These are phyloP conservation scores for Pontederia crassipes DNA, from an alignment of 176 grass and related monocot genomes.

Conservation along the genomic window DNA sequence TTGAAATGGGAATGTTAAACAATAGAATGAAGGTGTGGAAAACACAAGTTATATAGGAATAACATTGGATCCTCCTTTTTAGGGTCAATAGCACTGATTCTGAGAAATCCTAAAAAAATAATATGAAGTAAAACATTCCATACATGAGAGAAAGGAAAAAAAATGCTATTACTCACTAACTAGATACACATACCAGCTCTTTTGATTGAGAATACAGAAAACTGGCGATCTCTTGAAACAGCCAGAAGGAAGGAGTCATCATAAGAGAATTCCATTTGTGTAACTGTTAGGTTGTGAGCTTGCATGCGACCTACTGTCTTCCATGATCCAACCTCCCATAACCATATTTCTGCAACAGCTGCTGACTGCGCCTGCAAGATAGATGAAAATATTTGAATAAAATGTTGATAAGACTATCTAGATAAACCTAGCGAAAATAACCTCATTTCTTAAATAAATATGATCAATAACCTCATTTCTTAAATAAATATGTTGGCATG, in stretches of 20 bases:
- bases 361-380: conserved; percentile 61
- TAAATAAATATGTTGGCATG: too few species aligned
- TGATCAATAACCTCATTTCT: too few species aligned
- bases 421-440: neutral
- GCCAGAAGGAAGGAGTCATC: conserved; percentile 67
- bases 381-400: neutral
- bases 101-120: neutral
- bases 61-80: too few species aligned
- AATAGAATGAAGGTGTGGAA: too few species aligned
- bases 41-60: too few species aligned
- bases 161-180: neutral
- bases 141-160: neutral
- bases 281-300: conserved; percentile 88
- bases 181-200: conserved; percentile 34
- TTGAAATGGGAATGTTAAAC: too few species aligned
- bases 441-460: too few species aligned
- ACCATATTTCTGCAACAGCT: conserved; percentile 73
- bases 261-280: conserved; percentile 82
- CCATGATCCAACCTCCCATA: conserved; percentile 97
- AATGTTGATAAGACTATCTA: neutral
- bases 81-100: too few species aligned
- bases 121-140: conserved; percentile 11
- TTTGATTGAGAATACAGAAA: conserved; percentile 55
- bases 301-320: conserved; percentile 70
- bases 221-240: conserved; percentile 82